These are phyloP conservation scores for Linderina pennispora DNA, from an alignment of 192 early-diverging fungal species.

Conservation along the genomic window DNA sequence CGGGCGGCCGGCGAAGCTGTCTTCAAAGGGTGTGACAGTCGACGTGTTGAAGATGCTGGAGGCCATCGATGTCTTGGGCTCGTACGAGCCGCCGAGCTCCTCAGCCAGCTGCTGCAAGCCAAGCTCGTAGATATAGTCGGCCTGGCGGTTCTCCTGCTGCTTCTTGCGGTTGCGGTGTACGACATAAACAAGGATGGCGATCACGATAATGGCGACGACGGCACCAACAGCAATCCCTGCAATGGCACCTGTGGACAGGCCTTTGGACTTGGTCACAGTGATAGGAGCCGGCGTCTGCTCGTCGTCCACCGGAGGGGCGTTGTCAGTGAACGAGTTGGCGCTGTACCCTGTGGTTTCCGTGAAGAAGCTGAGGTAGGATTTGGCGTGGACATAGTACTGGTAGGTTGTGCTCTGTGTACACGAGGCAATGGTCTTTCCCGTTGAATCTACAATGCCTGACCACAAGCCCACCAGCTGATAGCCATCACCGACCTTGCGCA, in stretches of 20 bases:
- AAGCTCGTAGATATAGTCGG: constrained; percentile 39
- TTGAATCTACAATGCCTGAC: constrained; percentile 18
- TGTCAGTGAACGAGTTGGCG: constrained; percentile 30
- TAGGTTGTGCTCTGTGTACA: constrained; percentile 31
- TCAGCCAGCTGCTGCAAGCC: constrained; percentile 42
- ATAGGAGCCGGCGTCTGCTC: background rate
- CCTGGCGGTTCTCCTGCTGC: constrained; percentile 15
- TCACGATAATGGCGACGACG: constrained; percentile 13
- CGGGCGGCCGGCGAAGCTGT: constrained; percentile 10
- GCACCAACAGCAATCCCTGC: constrained; percentile 27
- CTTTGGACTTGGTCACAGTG: background rate
- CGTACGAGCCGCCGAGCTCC: constrained; percentile 39
- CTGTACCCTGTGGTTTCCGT: constrained; percentile 18
- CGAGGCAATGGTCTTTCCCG: constrained; percentile 15
- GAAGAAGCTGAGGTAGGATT: constrained; percentile 30
- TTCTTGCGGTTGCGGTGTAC: constrained; percentile 11
- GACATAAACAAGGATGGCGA: constrained; percentile 15
- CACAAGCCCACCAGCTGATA: constrained; percentile 32
- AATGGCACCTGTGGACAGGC: constrained; percentile 29
- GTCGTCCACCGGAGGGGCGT: constrained; percentile 7
- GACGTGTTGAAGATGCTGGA: constrained; percentile 32
- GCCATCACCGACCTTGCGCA: constrained; percentile 17
- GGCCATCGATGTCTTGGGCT: constrained; percentile 31
- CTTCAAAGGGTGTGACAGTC: constrained; percentile 16
- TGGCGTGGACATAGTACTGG: constrained; percentile 28